A percentile compares a stretch with the other conserved stretches of the same genome.
Conservation (phyloP, 2,329 filamentous ascomycete genomes). For the Cercospora brassicicola region DNA sequence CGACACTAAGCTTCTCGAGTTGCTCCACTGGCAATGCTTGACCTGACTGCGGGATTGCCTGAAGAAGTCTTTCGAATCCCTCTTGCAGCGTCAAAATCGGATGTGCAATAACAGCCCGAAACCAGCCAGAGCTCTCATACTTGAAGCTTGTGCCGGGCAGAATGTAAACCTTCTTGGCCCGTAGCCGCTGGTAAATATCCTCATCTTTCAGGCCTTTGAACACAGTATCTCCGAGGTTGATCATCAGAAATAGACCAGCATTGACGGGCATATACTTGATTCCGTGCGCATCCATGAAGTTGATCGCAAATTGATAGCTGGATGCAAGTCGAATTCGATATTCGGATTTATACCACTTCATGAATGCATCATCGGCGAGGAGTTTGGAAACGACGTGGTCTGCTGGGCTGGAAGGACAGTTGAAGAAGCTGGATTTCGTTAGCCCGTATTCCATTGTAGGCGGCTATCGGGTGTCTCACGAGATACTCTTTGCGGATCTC, state of each 20-base stretch:
- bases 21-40: too few species aligned
- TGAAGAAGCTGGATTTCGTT: background rate
- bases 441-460: background rate
- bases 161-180: background rate
- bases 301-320: background rate
- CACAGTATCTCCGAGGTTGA: background rate
- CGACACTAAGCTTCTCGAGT: background rate
- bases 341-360: background rate
- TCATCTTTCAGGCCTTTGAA: background rate
- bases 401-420: background rate
- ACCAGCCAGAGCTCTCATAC: background rate
- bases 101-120: background rate
- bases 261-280: background rate
- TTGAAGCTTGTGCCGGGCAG: background rate
- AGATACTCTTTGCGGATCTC: background rate
- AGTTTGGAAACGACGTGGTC: background rate
- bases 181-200: background rate
- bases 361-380: background rate
- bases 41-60: background rate
- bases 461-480: background rate
- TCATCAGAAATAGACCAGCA: background rate
- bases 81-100: background rate
- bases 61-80: background rate
- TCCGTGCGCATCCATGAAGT: background rate
- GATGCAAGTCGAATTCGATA: background rate